Conservation (phyloP, 73 alveolate genomes). For the Stentor roeselii region DNA sequence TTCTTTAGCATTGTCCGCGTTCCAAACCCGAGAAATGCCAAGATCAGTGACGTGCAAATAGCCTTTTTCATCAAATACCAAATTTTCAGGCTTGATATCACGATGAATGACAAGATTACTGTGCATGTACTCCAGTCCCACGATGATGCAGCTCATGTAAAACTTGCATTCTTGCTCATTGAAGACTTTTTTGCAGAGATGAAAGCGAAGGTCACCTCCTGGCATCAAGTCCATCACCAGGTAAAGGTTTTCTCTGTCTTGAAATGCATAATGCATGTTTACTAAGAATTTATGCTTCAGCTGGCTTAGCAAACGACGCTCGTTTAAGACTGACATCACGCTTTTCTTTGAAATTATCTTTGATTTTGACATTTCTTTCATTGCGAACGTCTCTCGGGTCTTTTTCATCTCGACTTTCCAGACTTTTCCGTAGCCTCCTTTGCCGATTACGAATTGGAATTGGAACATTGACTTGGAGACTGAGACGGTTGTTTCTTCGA, state of each 20-base stretch:
- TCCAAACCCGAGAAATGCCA: conserved; percentile 85
- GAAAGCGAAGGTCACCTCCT: too few relatives aligned
- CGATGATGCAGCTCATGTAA: conserved; percentile 11
- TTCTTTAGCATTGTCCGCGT: conserved; percentile 77
- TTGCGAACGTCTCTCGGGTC: conserved; percentile 58
- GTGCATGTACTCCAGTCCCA: conserved; percentile 33
- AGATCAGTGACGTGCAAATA: conserved; percentile 80
- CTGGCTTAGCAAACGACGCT: too few relatives aligned
- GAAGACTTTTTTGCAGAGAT: too few relatives aligned
- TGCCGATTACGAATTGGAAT: conserved; percentile 53
- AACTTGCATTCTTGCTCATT: conserved; percentile 41
- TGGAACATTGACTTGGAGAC: too few relatives aligned
- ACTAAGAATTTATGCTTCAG: too few relatives aligned
- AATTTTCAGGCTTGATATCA: conserved; percentile 38
- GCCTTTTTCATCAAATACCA: conserved; percentile 43
- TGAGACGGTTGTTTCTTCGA: too few relatives aligned
- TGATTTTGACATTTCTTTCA: conserved; percentile 81
- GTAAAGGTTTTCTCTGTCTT: too few relatives aligned
- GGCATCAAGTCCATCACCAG: too few relatives aligned
- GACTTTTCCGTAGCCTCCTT: conserved; percentile 56
- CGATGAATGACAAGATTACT: conserved; percentile 28
- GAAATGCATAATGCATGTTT: too few relatives aligned
- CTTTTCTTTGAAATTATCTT: too few relatives aligned
- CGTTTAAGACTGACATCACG: too few relatives aligned
- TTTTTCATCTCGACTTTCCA: conserved; percentile 29